Evolutionary conservation across 805 yeast species (phyloP), one percentile per base, ranked within the genome.

Genomic region (Metschnikowia proteae): DNA sequence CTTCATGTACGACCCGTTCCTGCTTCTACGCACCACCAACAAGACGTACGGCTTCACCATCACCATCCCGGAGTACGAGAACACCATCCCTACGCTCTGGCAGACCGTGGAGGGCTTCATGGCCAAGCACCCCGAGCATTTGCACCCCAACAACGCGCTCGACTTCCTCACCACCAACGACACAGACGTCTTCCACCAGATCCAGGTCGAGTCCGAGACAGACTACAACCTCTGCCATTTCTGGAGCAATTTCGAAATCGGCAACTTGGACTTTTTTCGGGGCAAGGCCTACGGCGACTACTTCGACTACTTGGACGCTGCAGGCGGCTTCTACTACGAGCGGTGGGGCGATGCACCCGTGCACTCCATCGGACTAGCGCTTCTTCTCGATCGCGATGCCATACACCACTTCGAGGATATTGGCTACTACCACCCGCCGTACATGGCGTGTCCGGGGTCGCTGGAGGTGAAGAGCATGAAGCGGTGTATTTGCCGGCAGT

Each of bases 181-280:
- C 52, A 50, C 65, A 2, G 66, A 65, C 6, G 53, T 70, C 7
- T 51, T 49, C 34, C 50, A 46, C 50, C 30, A 45, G 34, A 43
- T 49, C 8, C 44, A 28, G 25, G 46, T 53, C 11, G 36, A 29
- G 23, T 54, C 64, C 7, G 45, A 45, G 35, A 45, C 57, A 4
- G 38, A 47, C n/a, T 88, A 83, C 65, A 87, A 86, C 60, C 61
- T 79, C 59, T 87, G 95, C 61, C 96, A 88, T 64, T 88, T 84
- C 60, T 81, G 86, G 86, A 78, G 84, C 25, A 81, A 81, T 59
- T 81, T 81, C 55, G 86, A 81, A 56, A 72, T 81, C 38, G 82
- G 71, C 1, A 77, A 76, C 57, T 60, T 81, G 49, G 67, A 76
- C 50, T 79, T 80, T 55, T 74, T 73, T 59, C 61, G 83, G 45